Evolutionary conservation across 177 flowering plant species (phyloP), one percentile per base, ranked within the genome.

Genomic region (Vitis hybrid): DNA sequence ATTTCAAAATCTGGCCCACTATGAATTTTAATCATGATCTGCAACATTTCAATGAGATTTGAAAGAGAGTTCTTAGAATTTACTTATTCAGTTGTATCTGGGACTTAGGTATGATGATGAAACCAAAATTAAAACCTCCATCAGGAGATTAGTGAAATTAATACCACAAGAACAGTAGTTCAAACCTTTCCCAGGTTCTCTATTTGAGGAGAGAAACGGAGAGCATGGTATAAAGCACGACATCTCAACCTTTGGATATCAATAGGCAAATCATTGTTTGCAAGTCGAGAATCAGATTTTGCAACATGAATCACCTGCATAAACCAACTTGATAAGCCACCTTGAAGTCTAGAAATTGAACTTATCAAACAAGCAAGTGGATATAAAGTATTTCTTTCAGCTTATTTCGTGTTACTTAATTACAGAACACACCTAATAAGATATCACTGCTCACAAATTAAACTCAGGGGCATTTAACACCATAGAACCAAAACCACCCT

Each of bases 191-290:
- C 98, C 50, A 95, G 77, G 67, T 78, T 80, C 77, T 91, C 98
- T 78, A 95, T 93, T 17, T 91, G 77, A 49, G 91, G 88, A 72
- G 98, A 78, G 72, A 95, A 95, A 46, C 81, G 93, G 18, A 95
- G 93, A 62, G 97, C 93, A 67, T 86, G 64, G 83, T 93, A 95
- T 13, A 93, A 66, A 60, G 97, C 88, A 78, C 98, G 97, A 58
- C 99, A 95, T 62, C 99, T 87, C 83, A 95, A 81, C 74, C 92
- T 84, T 82, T 95, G 99, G 56, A 93, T 87, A 83, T 95, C 94
- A 72, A 92, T 83, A 72, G 99, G 97, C 68, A 95, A 84, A 72
- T 88, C 91, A 83, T 90, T 95, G 81, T 95, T 95, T 72, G 98
- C 88, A 66, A 95, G 87, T 61, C 98, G 85, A 21, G 99, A 91